Evolutionary conservation across 2,329 filamentous ascomycete species (phyloP), one percentile per base, ranked within the genome.

Genomic region (Fusarium xyrophilum): DNA sequence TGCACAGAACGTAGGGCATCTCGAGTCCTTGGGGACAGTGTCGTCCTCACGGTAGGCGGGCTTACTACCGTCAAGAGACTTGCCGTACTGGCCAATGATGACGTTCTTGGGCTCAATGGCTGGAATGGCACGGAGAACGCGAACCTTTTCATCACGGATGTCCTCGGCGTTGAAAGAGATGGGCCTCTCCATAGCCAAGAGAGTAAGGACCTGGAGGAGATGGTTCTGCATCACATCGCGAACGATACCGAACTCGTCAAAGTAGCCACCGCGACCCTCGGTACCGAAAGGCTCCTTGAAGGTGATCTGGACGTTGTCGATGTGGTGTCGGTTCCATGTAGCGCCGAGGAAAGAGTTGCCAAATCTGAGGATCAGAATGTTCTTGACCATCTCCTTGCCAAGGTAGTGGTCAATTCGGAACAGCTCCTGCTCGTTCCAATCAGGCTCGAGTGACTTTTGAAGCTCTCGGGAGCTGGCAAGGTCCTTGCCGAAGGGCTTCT

Each of bases 191-290:
- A 99, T 99, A 65, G 96, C 93, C 70, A 99, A 88, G 58, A 99
- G 88, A 19, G 96, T 99, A 72, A 99, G 85, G 23, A 99, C 94
- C 82, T 99, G 96, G 59, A 99, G 89, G 76, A 99, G 84, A 82
- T 99, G 96, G 86, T 99, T 99, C 84, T 99, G 96, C 96, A 99
- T 98, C 73, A 99, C 96, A 84, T 99, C 96, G 78, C 96, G 93
- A 76, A 99, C 93, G 80, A 99, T 99, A 77, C 96, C 96, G 76
- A 99, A 99, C 83, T 99, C 96, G 78, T 99, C 96, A 78, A 99
- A 99, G 85, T 99, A 99, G 59, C 96, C 96, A 69, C 96, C 96
- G 77, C 96, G 92, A 56, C 96, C 96, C 80, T 99, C 96, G 25
- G 96, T 99, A 74, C 96, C 96, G 76, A 99, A 99, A 11, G 96